Percentiles rank a stretch among this genome's conserved stretches.
Evolutionary conservation across 352 stramenopile genomes (phyloP).

Genomic region (Blastocystis sp.): DNA sequence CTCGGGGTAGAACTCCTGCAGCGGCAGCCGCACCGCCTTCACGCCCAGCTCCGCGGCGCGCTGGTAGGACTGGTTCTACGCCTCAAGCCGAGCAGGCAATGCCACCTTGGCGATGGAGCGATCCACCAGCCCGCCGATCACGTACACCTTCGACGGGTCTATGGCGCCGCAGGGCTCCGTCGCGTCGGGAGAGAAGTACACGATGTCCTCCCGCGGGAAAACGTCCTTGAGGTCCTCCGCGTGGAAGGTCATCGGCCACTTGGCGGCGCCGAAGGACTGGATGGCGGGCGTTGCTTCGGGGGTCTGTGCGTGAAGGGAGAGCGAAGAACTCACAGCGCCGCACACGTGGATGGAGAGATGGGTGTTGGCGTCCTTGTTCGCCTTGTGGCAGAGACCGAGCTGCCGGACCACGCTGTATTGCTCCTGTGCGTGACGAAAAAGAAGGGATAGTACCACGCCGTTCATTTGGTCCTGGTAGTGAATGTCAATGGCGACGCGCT

Average conservation of each 20-base stretch:
- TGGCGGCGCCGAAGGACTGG: not conserved
- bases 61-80: constrained; percentile 16
- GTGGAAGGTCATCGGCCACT: constrained; percentile 56
- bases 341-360: constrained; percentile 37
- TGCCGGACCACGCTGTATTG: constrained; percentile 39
- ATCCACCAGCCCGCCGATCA: constrained; percentile 83
- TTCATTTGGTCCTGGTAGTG: constrained; percentile 53
- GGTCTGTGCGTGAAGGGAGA: not conserved
- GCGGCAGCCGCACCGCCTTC: not conserved
- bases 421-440: constrained; percentile 14
- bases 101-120: constrained; percentile 79
- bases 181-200: constrained; percentile 83
- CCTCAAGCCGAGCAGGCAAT: not conserved
- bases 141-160: constrained; percentile 77
- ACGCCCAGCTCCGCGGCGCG: constrained; percentile 18
- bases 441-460: not conserved
- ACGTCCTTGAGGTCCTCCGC: constrained; percentile 16
- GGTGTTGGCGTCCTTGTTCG: constrained; percentile 26
- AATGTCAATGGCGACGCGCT: constrained; percentile 27
- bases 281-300: constrained; percentile 5
- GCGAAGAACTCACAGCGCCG: not conserved
- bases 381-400: constrained; percentile 21
- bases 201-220: constrained; percentile 73
- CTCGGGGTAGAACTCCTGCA: constrained; percentile 45
- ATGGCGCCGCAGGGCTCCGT: constrained; percentile 76